Evolutionary conservation across 1,284 basidiomycete genomes (phyloP), one percentile per base, ranked within the genome.

Genomic region (Athelia psychrophila): DNA sequence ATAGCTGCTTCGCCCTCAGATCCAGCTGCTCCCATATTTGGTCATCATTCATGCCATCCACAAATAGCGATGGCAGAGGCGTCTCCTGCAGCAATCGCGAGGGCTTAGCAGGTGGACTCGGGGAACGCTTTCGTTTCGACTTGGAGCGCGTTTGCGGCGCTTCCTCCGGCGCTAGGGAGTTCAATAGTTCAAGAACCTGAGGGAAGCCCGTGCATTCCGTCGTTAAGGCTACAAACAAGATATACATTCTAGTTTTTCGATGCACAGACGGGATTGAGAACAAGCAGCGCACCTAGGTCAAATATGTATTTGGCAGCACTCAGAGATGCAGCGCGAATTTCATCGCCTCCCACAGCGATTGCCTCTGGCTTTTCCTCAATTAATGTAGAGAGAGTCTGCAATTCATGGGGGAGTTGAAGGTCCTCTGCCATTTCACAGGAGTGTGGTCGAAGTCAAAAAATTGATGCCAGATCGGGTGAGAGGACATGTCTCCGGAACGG

Each of bases 21-120:
- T 97, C 95, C 49, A 96, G 69, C 69, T 97, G 96, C 46, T 88
- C 85, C 96, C 96, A 99, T 23, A 98, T 75, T 68, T 97, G 95
- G 53, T 93, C 91, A 20, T 83, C 79, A 59, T 86, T 86, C 83
- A 97, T 88, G n/a, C 81, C 87, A n/a, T 93, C 84, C 12, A 86
- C 76, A 54, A 86, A 88, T 19, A 98, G 80, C 48, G 81, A 81
- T 2, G 81, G 71, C 2, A 98, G 71, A 3, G 93, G 93, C 0
- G 95, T 96, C 46, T 78, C 75, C 42, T 80, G 71, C 47, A 92
- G 77, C 18, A 75, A 60, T 52, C 59, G 71, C 47, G 59, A 63
- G 23, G 63, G 51, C 22, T 64, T 60, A 53, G 66, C 64, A 40
- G 66, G 56, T 22, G 68, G 71, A 53, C 69, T 75, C 19, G 66